Conservation (phyloP, 1,284 basidiomycete genomes). For the Moesziomyces sp. region DNA sequence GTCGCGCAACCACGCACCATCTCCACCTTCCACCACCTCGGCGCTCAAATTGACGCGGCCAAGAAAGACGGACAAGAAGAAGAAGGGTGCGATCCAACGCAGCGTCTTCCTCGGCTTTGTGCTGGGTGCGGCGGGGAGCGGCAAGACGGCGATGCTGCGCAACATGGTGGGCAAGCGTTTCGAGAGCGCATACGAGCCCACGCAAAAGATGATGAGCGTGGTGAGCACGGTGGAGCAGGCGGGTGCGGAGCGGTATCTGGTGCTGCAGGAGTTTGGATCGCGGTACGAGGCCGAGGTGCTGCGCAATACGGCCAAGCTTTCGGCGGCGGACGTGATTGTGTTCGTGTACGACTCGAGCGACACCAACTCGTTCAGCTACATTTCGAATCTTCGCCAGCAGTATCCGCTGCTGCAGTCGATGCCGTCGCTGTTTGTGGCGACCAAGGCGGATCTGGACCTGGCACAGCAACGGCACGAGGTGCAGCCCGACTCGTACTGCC, state of each 20-base stretch:
- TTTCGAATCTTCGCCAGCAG: constrained; percentile 93
- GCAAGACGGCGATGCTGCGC: constrained; percentile 87
- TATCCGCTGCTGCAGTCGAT: constrained; percentile 88
- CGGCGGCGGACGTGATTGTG: constrained; percentile 90
- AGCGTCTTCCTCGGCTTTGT: constrained; percentile 77
- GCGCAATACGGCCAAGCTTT: constrained; percentile 87
- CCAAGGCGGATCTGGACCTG: constrained; percentile 95
- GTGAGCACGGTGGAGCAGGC: constrained; percentile 95
- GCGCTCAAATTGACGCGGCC: constrained; percentile 61
- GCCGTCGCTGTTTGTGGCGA: constrained; percentile 96
- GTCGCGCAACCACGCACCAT: constrained; percentile 39
- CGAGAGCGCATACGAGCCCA: constrained; percentile 77
- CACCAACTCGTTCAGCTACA: constrained; percentile 98
- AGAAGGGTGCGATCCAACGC: constrained; percentile 69
- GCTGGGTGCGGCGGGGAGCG: constrained; percentile 93
- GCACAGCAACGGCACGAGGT: constrained; percentile 88
- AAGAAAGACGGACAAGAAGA: constrained; percentile 81
- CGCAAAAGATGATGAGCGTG: constrained; percentile 87
- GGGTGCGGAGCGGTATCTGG: constrained; percentile 91
- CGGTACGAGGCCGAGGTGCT: constrained; percentile 87
- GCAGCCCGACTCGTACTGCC: constrained; percentile 90
- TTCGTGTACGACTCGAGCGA: constrained; percentile 98
- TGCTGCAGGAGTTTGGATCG: constrained; percentile 91
- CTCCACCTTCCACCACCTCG: constrained; percentile 51
- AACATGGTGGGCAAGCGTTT: constrained; percentile 83